phyloP scores from a whole-genome alignment of 768 basidiomycete genomes.

The Boletus reticuloceps region DNA sequence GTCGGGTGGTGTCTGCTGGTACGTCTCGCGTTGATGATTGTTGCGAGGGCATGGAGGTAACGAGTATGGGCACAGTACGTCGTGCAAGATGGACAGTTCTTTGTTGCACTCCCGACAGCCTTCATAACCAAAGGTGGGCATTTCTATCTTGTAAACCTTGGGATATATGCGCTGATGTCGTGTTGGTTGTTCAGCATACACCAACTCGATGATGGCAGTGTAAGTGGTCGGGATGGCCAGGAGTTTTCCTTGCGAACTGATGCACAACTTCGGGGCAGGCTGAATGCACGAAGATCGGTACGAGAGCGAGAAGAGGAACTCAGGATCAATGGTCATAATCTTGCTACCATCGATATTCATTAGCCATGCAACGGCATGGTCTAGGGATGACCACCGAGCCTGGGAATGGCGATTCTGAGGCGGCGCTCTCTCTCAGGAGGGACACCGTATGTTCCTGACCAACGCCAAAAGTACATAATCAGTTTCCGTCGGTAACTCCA shows the following conservation, averaged over 20 bases:
- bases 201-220: constrained; percentile 17
- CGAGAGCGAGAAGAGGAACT: constrained; percentile 1
- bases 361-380: not conserved
- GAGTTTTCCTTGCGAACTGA: too few relatives aligned
- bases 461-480: too few relatives aligned
- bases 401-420: too few relatives aligned
- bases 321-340: not conserved
- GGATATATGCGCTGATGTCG: not conserved
- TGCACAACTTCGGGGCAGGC: not conserved
- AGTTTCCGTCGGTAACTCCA: too few relatives aligned
- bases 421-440: too few relatives aligned
- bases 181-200: constrained; percentile 1
- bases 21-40: not conserved
- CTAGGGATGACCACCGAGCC: too few relatives aligned
- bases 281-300: constrained; percentile 10
- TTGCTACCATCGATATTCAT: constrained; percentile 3
- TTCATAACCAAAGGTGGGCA: constrained; percentile 5
- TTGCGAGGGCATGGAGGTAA: not conserved
- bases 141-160: not conserved
- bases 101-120: not conserved
- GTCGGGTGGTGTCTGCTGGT: constrained; percentile 10
- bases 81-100: not conserved
- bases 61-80: not conserved
- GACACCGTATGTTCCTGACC: too few relatives aligned
- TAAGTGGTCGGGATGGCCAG: not conserved